A percentile compares a stretch with the other conserved stretches of the same genome.
Conservation (phyloP, 1,284 basidiomycete species). For the Fomes fomentarius region DNA sequence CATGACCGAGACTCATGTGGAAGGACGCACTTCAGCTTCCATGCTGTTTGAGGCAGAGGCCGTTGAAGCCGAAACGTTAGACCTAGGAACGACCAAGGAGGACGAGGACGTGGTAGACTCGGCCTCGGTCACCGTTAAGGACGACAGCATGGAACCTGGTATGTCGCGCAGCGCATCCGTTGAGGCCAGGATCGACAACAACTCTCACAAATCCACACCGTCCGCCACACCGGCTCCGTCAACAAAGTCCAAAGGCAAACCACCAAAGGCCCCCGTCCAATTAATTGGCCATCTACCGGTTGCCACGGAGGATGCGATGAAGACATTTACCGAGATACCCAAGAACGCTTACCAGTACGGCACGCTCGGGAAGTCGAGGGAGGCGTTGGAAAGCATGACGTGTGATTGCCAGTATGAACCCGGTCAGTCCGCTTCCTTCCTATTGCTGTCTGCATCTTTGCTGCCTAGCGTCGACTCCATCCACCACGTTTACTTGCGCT, state of each 20-base stretch:
- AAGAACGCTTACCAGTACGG: conserved; percentile 90
- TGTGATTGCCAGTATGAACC: conserved; percentile 88
- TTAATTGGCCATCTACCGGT: conserved; percentile 80
- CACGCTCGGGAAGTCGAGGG: conserved; percentile 84
- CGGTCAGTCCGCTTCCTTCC: conserved; percentile 59
- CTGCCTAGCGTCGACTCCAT: background rate
- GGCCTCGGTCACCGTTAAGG: conserved; percentile 12
- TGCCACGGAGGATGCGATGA: conserved; percentile 75
- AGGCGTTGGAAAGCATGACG: conserved; percentile 89
- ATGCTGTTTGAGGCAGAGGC: conserved; percentile 20
- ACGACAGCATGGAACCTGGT: conserved; percentile 30
- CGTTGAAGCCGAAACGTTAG: conserved; percentile 18
- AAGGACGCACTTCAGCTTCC: conserved; percentile 13
- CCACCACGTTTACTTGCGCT: background rate
- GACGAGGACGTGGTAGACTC: conserved; percentile 19
- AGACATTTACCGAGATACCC: conserved; percentile 75
- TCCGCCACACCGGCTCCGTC: conserved; percentile 34
- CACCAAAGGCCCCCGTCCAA: conserved; percentile 46
- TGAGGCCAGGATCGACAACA: conserved; percentile 18
- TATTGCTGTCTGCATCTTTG: conserved; percentile 6
- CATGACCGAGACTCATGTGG: conserved; percentile 18
- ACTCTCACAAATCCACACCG: conserved; percentile 28
- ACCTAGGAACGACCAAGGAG: conserved; percentile 12
- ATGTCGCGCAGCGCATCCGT: conserved; percentile 32
- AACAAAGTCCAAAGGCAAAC: conserved; percentile 33